phyloP scores from a whole-genome alignment of 805 yeast genomes.

The Kodamaea jinghongensis region DNA sequence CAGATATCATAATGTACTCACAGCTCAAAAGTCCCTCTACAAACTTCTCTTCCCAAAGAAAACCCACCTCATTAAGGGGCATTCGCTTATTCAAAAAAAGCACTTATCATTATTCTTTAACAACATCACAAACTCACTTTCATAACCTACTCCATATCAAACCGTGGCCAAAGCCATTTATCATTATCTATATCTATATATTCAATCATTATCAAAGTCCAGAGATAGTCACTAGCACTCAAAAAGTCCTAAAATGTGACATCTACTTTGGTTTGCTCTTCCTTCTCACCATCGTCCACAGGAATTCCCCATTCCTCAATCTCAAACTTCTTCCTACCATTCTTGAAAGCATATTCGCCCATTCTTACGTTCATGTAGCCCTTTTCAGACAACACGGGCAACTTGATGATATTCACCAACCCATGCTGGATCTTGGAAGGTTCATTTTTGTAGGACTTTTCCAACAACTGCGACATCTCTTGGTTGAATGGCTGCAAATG shows the following conservation, averaged over 20 bases:
- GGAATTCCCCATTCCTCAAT: conserved; percentile 97
- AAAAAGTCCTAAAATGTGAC: conserved; percentile 3
- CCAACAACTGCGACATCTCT: conserved; percentile 62
- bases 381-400: conserved; percentile 68
- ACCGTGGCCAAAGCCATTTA: no score
- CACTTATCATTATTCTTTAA: no score
- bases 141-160: no score
- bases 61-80: no score
- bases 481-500: conserved; percentile 82
- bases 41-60: no score
- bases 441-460: conserved; percentile 64
- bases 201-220: neutral
- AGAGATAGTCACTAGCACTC: no score
- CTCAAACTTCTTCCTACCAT: conserved; percentile 79
- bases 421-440: conserved; percentile 85
- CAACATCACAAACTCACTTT: no score
- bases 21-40: no score
- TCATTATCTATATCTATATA: neutral
- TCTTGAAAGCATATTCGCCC: conserved; percentile 82
- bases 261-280: conserved; percentile 17
- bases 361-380: conserved; percentile 76
- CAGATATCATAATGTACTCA: no score
- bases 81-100: no score
- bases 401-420: conserved; percentile 66
- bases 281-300: conserved; percentile 72